Base-by-base conservation (phyloP, 805 yeast genomes). In the Barnettozyma sucrosica region DNA sequence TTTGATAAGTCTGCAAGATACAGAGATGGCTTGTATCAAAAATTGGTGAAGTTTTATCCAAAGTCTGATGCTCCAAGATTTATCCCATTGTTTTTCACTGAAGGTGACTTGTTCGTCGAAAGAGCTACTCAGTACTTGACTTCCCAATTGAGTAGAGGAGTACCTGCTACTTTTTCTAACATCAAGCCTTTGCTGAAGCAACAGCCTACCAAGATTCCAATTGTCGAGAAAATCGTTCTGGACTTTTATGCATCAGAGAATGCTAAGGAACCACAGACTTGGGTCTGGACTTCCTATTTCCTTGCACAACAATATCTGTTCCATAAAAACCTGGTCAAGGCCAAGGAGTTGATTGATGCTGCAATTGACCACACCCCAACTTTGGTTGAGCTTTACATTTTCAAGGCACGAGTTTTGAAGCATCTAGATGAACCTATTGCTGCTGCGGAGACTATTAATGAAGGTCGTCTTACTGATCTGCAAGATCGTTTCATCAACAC, bases 401-500 rank as follows among this genome's bases (percentile, higher is more conserved):
- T 84, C 54, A 87, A 88, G 57, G 97, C 95, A 5, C 76, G 95
- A 58, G 74, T 93, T 36, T 69, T 79, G 51, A 89, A 89, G 62
- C 89, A 86, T 54, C 64, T 72, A 39, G 88, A 88, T n/a, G 72
- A 81, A 49, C 57, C 77, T 24, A 59, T 53, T 1, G 75, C 72
- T 24, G 97, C 97, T 13, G 78, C 85, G 19, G 75, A 74, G 14
- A 61, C 73, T 24, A 79, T 89, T 76, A 77, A 82, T 49, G 75
- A 72, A 46, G 97, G 92, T 14, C 76, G 97, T 56, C 63, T 71
- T 46, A 66, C 85, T 47, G 97, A 93, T 63, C 73, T 85, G 49
- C 96, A 89, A 64, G 99, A 93, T 66, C 74, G 99, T 54, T 92
- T 87, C 63, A 79, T 93, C 60, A 93, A 93, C 65, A 79, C 96